Base-by-base conservation (phyloP, 2,329 filamentous ascomycete species). In the Calycina herbarum region DNA sequence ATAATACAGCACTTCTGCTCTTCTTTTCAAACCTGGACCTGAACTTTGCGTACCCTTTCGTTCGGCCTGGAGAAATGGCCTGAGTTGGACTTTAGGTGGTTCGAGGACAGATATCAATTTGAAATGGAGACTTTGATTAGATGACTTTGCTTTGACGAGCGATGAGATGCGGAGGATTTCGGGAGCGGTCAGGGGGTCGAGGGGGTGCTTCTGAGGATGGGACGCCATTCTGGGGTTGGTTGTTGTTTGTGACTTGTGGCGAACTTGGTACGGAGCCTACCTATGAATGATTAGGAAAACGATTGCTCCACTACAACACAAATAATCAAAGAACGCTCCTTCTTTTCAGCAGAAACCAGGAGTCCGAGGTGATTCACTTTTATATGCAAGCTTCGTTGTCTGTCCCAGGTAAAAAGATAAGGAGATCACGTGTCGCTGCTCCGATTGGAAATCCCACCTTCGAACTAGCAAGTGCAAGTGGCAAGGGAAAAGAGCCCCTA, bases 51-150 rank as follows among this genome's bases (percentile, higher is more conserved):
- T 29, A 29, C 27, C 27, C 27, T 66, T 69, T 64, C 72, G 42
- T 54, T 73, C 72, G 0, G 67, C 69, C 57, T 57, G 60, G 2
- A 73, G 59, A 45, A 66, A 72, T 0, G 62, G 62, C 17, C 66
- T 64, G n/a, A 73, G 65, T 20, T 58, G 51, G 11, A 57, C 35
- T 62, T 73, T 72, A 15, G 67, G 67, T n/a, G 72, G 72, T 51
- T 73, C 72, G 29, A 67, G 33, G 38, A 72, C 70, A 13, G 64
- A 65, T 31, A 72, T 70, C 13, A 68, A 51, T 59, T 73, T 72
- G 66, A 73, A 72, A 51, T 72, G 70, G 11, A 72, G 63, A n/a
- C 40, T 68, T 56, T 69, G 56, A 3, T 64, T 60, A 13, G 66
- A 65, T 38, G 65, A 64, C 27, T 57, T 54, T 3, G 60, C 62